Evolutionary conservation across 2,329 filamentous ascomycete species (phyloP).

Genomic region (Aspergillus sojae): DNA sequence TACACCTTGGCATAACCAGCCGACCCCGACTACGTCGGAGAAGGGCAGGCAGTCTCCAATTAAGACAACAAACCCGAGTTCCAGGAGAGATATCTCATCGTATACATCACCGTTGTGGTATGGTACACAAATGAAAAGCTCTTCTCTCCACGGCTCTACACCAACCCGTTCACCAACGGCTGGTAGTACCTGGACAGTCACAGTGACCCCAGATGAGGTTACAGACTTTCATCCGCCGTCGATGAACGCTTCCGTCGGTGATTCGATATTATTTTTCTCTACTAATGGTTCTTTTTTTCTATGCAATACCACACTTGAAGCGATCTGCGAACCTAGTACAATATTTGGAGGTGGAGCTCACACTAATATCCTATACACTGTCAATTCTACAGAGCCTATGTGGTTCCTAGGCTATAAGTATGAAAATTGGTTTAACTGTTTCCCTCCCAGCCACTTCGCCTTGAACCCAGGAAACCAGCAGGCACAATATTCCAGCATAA

Average conservation of each 20-base stretch:
- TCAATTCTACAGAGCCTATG: not conserved
- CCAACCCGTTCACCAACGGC: not conserved
- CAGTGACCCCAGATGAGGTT: not conserved
- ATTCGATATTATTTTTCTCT: not conserved
- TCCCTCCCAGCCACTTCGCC: not conserved
- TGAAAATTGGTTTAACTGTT: not conserved
- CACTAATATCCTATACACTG: not conserved
- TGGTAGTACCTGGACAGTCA: not conserved
- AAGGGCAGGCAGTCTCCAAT: not conserved
- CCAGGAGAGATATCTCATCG: not conserved
- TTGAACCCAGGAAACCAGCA: not conserved
- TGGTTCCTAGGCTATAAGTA: not conserved
- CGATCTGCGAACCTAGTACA: not conserved
- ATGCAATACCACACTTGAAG: not conserved
- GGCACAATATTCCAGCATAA: not conserved
- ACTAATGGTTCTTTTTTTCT: slow-evolving; percentile 2
- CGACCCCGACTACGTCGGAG: not conserved
- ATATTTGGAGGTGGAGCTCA: not conserved
- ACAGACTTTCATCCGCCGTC: not conserved
- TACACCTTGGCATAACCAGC: not conserved
- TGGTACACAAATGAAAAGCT: not conserved
- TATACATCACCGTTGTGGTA: not conserved
- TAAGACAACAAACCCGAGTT: not conserved
- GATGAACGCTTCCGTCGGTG: not conserved
- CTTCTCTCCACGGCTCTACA: not conserved